Base-by-base conservation (phyloP, 495 filamentous ascomycete species). In the Aspergillus incahuasiensis region DNA sequence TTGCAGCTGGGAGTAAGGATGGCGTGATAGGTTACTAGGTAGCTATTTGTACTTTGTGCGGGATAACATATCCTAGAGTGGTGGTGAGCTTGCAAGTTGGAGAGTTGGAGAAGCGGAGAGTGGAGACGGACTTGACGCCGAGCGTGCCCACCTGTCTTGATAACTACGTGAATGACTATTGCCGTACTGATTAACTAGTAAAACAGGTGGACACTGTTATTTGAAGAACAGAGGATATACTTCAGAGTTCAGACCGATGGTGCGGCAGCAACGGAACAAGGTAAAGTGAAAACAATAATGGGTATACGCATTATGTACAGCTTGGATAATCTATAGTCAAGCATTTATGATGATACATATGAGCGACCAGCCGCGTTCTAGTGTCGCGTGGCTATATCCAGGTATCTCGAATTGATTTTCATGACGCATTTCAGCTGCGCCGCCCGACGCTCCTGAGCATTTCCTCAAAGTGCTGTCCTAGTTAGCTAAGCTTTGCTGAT, bases 361-460 rank as follows among this genome's bases (percentile, higher is more conserved):
- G 34, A 15, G 22, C 30, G n/a, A 40, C 21, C 43, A 22, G 30
- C n/a, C 47, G 30, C 46, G 16, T 48, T 48, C 15, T 48, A 47
- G 22, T 30, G 44, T 30, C 12, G 19, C 22, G 44, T n/a, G 24
- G 30, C 3, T 47, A 28, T 47, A 22, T 30, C 44, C 44, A 48
- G 15, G 16, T 35, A 32, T 45, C 4, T 40, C 22, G 22, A 15
- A 18, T 19, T 39, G 43, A 38, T 39, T 35, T 43, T 30, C 20
- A 46, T 43, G 11, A 6, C 32, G 19, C 34, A 58, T 15, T 48
- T 45, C 63, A 74, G 70, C 61, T 73, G 70, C 51, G 54, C 16
- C 54, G 54, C 11, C 66, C 69, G 49, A 64, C 67, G 52, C 64
- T 74, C 68, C 73, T 74, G 18, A 78, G 64, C 72, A 75, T 74